These are phyloP conservation scores for Serendipita indica DNA, from an alignment of 768 basidiomycete species.

Conservation along the genomic window DNA sequence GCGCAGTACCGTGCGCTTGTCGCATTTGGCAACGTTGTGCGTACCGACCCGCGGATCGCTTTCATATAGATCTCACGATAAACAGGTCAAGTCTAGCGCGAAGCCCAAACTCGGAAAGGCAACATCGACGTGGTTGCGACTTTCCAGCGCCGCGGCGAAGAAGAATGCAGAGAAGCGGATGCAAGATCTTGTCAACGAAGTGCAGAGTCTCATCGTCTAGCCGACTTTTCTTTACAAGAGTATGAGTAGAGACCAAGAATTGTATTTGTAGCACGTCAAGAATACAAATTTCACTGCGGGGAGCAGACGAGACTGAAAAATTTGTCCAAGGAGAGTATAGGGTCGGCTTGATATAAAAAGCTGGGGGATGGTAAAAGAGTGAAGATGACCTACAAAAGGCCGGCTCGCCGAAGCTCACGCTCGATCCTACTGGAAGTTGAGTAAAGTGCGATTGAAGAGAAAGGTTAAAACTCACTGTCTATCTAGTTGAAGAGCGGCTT, in stretches of 20 bases:
- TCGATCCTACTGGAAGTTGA: neutral
- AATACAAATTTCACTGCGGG: too few relatives aligned
- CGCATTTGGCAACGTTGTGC: slow-evolving; percentile 24
- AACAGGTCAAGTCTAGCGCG: neutral
- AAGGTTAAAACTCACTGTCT: slow-evolving; percentile 4
- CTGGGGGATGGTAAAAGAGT: neutral
- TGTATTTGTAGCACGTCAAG: too few relatives aligned
- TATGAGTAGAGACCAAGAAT: neutral
- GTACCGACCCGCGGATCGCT: slow-evolving; percentile 5
- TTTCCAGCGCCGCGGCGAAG: slow-evolving; percentile 10
- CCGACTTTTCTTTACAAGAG: neutral
- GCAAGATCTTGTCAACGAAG: slow-evolving; percentile 5
- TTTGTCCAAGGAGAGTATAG: neutral
- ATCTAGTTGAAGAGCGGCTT: neutral
- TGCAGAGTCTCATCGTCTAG: slow-evolving; percentile 1
- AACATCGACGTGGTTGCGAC: slow-evolving; percentile 2
- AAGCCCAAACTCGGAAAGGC: neutral
- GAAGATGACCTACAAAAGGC: neutral
- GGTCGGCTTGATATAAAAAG: neutral
- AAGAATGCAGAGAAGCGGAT: slow-evolving; percentile 11
- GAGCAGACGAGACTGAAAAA: neutral
- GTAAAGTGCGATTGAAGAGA: neutral
- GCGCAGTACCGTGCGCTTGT: slow-evolving; percentile 22
- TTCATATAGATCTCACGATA: too few relatives aligned
- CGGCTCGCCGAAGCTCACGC: neutral